phyloP scores from a whole-genome alignment of 2,329 filamentous ascomycete genomes.

The Davidsoniella virescens region DNA sequence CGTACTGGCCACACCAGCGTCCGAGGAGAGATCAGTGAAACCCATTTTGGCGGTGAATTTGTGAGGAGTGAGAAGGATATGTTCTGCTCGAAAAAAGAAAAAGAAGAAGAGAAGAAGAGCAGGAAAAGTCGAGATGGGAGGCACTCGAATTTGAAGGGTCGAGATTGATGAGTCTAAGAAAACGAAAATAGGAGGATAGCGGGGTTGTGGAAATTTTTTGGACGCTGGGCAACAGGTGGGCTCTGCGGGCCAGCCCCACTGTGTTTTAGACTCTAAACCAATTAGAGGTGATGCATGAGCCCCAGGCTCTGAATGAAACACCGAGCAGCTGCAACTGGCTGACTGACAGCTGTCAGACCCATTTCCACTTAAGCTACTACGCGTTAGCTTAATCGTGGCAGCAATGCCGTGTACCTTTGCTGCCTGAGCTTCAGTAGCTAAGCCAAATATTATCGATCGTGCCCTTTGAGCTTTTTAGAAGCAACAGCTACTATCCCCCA shows the following conservation, averaged over 20 bases:
- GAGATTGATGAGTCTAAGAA: conserved; percentile 12
- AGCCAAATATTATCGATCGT: not conserved
- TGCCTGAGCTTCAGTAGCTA: not conserved
- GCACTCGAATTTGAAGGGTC: conserved; percentile 16
- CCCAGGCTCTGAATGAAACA: not conserved
- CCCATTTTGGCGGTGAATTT: conserved; percentile 38
- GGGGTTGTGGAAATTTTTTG: conserved; percentile 19
- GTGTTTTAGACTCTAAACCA: not conserved
- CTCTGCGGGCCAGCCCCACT: conserved; percentile 11
- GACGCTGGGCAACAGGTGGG: conserved; percentile 10
- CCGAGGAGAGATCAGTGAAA: conserved; percentile 51
- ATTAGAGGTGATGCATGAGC: not conserved
- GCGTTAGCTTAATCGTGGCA: not conserved
- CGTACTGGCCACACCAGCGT: conserved; percentile 40
- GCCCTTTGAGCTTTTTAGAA: not conserved
- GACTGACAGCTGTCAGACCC: not conserved
- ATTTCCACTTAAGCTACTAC: not conserved
- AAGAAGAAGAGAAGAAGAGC: conserved; percentile 15
- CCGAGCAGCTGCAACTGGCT: not conserved
- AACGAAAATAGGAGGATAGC: conserved; percentile 17
- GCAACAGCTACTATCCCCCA: not conserved
- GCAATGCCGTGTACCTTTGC: conserved; percentile 7
- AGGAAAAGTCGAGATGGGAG: conserved; percentile 15
- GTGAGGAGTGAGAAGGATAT: conserved; percentile 14
- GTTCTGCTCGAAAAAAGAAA: conserved; percentile 14